phyloP scores from a whole-genome alignment of 2,329 filamentous ascomycete genomes.

The Claviceps sp. region DNA sequence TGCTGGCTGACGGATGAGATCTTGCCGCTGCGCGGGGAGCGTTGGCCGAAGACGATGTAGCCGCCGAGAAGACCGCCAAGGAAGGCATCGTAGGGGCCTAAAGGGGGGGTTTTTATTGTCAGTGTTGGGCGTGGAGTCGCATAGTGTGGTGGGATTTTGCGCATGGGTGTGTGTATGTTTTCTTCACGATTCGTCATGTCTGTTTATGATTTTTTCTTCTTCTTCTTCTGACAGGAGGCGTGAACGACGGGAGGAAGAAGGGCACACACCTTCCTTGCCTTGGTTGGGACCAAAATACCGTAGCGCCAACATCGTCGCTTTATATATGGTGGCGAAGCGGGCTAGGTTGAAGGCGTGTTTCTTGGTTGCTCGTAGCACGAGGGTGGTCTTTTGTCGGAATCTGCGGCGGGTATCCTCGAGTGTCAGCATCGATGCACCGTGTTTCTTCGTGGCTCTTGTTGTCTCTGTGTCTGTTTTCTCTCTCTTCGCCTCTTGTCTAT shows the following conservation, averaged over 20 bases:
- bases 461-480: neutral
- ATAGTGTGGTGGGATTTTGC: neutral
- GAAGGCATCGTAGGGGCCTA: constrained; percentile 67
- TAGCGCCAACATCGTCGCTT: constrained; percentile 63
- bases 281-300: constrained; percentile 45
- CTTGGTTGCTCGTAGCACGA: constrained; percentile 74
- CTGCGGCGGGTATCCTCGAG: constrained; percentile 14
- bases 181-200: neutral
- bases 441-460: neutral
- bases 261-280: constrained; percentile 40
- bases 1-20: constrained; percentile 82
- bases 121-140: too few species aligned
- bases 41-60: constrained; percentile 76
- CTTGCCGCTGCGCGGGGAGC: constrained; percentile 47
- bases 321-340: constrained; percentile 85
- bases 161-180: neutral
- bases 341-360: constrained; percentile 88
- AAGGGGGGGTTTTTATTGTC: neutral
- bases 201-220: neutral
- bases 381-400: constrained; percentile 60
- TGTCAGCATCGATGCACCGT: too few species aligned
- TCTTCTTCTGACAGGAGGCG: neutral
- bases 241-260: too few species aligned
- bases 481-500: neutral
- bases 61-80: constrained; percentile 78